These are phyloP conservation scores for Crithidia sp. DNA, from an alignment of 208 protist species.

Conservation along the genomic window DNA sequence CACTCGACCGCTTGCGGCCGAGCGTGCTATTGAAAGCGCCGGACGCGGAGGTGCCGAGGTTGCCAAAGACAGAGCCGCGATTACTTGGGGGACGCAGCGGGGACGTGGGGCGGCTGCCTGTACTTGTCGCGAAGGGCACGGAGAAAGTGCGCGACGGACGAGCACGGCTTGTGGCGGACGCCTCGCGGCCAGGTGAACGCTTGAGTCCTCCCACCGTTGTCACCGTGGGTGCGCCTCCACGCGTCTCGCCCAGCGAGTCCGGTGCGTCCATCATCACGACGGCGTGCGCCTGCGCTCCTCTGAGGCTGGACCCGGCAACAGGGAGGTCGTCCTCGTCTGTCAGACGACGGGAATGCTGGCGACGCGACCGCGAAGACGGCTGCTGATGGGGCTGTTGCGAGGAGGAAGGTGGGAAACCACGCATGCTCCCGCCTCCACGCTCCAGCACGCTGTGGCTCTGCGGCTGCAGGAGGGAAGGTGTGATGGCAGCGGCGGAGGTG, in stretches of 20 bases:
- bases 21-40: background rate
- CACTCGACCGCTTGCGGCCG: background rate
- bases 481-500: background rate
- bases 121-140: too few species aligned
- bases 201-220: background rate
- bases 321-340: slow-evolving; percentile 5
- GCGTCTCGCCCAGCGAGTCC: background rate
- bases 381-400: slow-evolving; percentile 1
- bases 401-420: too few species aligned
- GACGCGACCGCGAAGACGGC: background rate
- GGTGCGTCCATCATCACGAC: background rate
- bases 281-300: background rate
- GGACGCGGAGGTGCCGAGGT: background rate
- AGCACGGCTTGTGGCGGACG: too few species aligned
- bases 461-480: background rate
- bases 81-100: background rate
- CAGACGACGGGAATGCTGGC: background rate
- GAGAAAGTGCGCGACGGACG: too few species aligned
- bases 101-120: background rate
- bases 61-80: too few species aligned
- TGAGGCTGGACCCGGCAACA: background rate
- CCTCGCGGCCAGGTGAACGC: background rate
- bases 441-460: background rate
- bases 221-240: background rate
- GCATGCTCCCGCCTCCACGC: background rate